A percentile compares a stretch with the other conserved stretches of the same genome.
These are phyloP conservation scores for Phtheirospermum japonicum DNA, from an alignment of 257 asterid genomes.

Conservation along the genomic window DNA sequence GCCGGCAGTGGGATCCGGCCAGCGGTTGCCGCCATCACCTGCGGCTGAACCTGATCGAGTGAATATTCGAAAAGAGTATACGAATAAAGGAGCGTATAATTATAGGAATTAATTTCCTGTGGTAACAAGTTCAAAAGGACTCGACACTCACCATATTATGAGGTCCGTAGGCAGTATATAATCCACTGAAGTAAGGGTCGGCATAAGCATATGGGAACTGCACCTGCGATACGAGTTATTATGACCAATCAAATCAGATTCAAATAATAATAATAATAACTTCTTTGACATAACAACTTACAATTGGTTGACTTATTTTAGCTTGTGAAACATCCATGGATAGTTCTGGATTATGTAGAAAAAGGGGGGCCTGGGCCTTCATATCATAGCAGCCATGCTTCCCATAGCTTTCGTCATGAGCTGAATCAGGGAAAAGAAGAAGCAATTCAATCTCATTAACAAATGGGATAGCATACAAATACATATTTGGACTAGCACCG, in stretches of 20 bases:
- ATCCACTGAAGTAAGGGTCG: constrained; percentile 63
- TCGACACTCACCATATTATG: constrained; percentile 58
- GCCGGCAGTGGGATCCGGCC: constrained; percentile 79
- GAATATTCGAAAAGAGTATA: too few relatives aligned
- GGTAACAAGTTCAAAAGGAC: neutral
- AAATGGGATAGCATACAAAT: too few relatives aligned
- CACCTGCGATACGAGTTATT: constrained; percentile 33
- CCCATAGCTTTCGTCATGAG: too few relatives aligned
- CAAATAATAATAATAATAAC: neutral
- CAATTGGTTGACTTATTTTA: constrained; percentile 60
- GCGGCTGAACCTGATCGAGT: constrained; percentile 55
- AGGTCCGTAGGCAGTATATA: constrained; percentile 68
- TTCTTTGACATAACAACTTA: constrained; percentile 34
- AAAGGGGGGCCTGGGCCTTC: too few relatives aligned
- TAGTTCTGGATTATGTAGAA: constrained; percentile 53
- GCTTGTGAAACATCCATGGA: constrained; percentile 41
- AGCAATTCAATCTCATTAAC: too few relatives aligned
- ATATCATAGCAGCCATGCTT: too few relatives aligned
- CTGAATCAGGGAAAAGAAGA: too few relatives aligned
- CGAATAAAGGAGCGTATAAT: neutral
- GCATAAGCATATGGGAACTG: constrained; percentile 58
- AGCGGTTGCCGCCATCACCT: constrained; percentile 49
- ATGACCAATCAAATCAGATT: constrained; percentile 21
- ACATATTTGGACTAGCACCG: too few relatives aligned
- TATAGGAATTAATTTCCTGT: neutral